Conservation (phyloP, 2,329 filamentous ascomycete species). For the Pseudogymnoascus sp. region DNA sequence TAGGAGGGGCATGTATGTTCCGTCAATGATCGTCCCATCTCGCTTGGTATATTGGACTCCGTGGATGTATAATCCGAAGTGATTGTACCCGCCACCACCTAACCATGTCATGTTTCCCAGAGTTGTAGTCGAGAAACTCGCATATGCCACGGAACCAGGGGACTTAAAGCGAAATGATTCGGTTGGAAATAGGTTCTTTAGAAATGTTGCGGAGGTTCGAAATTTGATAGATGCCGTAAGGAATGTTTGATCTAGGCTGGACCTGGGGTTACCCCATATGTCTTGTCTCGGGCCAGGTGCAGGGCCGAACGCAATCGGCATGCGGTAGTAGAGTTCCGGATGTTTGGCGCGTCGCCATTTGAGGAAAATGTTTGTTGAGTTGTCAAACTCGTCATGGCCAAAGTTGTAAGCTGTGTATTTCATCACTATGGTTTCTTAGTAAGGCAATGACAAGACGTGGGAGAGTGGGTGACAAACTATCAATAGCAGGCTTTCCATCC, state of each 20-base stretch:
- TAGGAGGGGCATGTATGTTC: constrained; percentile 48
- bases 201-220: constrained; percentile 35
- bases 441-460: neutral
- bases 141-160: constrained; percentile 33
- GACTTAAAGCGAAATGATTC: constrained; percentile 30
- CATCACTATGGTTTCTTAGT: constrained; percentile 20
- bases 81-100: constrained; percentile 51
- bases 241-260: constrained; percentile 10
- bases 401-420: constrained; percentile 39
- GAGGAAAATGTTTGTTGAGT: constrained; percentile 39
- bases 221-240: constrained; percentile 34
- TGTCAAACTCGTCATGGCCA: constrained; percentile 48
- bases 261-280: constrained; percentile 13
- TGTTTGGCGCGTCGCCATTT: constrained; percentile 40
- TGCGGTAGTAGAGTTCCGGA: constrained; percentile 33
- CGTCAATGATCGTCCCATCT: constrained; percentile 41
- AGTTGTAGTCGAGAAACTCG: constrained; percentile 36
- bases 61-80: constrained; percentile 56
- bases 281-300: constrained; percentile 23
- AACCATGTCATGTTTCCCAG: constrained; percentile 54
- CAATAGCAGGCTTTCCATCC: constrained; percentile 29
- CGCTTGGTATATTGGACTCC: constrained; percentile 51
- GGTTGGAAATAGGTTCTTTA: constrained; percentile 36
- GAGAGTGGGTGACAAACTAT: constrained; percentile 11
- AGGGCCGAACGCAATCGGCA: constrained; percentile 37